Evolutionary conservation across 352 stramenopile species (phyloP).

Genomic region (Thraustochytrium sp.): DNA sequence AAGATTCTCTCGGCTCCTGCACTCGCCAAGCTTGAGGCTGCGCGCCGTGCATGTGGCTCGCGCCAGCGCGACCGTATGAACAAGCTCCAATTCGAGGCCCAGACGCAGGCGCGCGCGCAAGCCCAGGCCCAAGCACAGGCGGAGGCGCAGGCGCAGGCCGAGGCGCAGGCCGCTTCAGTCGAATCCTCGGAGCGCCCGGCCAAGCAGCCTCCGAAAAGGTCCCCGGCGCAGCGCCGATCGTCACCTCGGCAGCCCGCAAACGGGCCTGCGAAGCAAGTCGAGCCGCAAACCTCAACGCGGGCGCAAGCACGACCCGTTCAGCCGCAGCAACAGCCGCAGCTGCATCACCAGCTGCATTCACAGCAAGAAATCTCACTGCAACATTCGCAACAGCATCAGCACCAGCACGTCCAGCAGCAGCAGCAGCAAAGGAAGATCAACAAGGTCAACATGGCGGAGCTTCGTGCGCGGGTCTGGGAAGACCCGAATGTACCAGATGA

Average conservation of each 20-base stretch:
- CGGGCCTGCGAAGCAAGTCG: neutral
- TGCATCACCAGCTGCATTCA: too few relatives aligned
- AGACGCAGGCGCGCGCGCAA: neutral
- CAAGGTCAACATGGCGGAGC: neutral
- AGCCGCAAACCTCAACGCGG: neutral
- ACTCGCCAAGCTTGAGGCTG: neutral
- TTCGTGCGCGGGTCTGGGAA: conserved; percentile 4
- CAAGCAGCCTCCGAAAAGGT: too few relatives aligned
- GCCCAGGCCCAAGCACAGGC: neutral
- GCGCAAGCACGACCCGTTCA: too few relatives aligned
- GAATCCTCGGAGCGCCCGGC: too few relatives aligned
- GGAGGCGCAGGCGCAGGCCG: neutral
- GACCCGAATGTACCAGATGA: conserved; percentile 10
- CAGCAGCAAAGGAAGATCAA: neutral
- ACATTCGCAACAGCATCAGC: neutral
- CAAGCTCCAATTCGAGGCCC: neutral
- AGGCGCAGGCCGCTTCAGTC: neutral
- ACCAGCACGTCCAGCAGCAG: neutral
- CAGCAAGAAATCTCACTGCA: too few relatives aligned
- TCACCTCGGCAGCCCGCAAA: too few relatives aligned
- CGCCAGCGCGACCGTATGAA: conserved; percentile 23
- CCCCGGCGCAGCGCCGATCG: too few relatives aligned
- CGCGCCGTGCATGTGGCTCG: neutral
- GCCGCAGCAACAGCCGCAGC: too few relatives aligned
- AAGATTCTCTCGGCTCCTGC: neutral